A percentile compares a stretch with the other conserved stretches of the same genome.
phyloP scores from a whole-genome alignment of 208 protist species.

The Wallacemonas rigidus region DNA sequence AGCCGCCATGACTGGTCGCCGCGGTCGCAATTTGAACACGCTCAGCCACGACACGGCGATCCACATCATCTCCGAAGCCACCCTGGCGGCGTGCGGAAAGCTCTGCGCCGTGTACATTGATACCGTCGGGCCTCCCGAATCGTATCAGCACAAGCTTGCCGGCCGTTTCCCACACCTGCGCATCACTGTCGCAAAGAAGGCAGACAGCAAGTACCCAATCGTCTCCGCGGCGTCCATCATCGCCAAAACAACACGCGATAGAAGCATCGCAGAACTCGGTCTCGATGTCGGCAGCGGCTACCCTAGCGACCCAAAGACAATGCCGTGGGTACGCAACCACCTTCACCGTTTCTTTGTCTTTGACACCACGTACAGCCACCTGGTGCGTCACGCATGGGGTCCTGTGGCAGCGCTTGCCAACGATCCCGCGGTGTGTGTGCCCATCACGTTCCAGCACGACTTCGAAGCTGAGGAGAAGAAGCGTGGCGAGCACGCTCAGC shows the following conservation, averaged over 20 bases:
- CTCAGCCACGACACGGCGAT: constrained; percentile 90
- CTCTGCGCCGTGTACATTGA: constrained; percentile 93
- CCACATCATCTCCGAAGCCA: constrained; percentile 72
- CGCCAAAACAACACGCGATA: constrained; percentile 89
- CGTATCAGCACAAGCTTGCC: constrained; percentile 76
- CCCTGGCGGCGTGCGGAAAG: constrained; percentile 68
- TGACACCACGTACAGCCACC: constrained; percentile 39
- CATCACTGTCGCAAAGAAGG: constrained; percentile 88
- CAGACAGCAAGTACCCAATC: constrained; percentile 91
- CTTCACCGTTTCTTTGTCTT: constrained; percentile 83
- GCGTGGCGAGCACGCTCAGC: constrained; percentile 37
- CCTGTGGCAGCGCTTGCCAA: constrained; percentile 65
- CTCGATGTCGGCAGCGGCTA: constrained; percentile 81
- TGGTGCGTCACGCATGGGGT: constrained; percentile 78
- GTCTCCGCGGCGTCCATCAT: constrained; percentile 93
- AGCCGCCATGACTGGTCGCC: constrained; percentile 62
- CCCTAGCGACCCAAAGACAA: constrained; percentile 75
- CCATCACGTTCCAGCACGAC: constrained; percentile 71
- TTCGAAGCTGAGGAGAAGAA: constrained; percentile 37
- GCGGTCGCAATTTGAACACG: constrained; percentile 85
- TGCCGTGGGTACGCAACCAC: constrained; percentile 68
- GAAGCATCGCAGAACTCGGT: constrained; percentile 38
- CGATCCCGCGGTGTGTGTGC: constrained; percentile 50
- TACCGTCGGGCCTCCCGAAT: constrained; percentile 87
- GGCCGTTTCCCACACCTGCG: constrained; percentile 87